Percentiles rank a stretch among this genome's conserved stretches.
phyloP scores from a whole-genome alignment of 176 grass and related monocot species.

The Ensete ventricosum region DNA sequence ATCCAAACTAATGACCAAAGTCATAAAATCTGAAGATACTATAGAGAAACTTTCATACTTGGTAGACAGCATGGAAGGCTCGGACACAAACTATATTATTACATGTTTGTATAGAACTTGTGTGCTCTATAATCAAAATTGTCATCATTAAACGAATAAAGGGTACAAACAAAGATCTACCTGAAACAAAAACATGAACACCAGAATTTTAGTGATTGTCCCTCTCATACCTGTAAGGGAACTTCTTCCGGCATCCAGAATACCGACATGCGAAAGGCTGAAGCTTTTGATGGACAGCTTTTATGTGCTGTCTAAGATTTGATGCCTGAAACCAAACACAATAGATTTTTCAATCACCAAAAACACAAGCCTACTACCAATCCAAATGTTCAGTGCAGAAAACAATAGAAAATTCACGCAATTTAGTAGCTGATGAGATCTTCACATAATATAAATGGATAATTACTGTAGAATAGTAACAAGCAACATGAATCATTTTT shows the following conservation, averaged over 20 bases:
- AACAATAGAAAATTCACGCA: neutral
- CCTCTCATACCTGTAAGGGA: conserved; percentile 52
- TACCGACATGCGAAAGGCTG: conserved; percentile 27
- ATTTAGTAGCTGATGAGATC: no score
- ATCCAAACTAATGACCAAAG: no score
- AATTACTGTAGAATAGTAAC: no score
- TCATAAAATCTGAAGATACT: no score
- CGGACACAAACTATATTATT: no score
- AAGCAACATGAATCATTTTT: no score
- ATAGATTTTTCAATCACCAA: neutral
- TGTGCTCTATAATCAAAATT: no score
- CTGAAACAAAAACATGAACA: conserved; percentile 32
- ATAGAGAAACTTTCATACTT: no score
- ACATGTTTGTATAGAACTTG: no score
- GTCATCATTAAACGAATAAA: no score
- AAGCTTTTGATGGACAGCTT: conserved; percentile 33
- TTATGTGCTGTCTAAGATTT: conserved; percentile 46
- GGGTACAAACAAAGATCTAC: neutral
- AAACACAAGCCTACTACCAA: neutral
- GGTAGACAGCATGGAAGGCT: no score
- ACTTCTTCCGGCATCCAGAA: conserved; percentile 23
- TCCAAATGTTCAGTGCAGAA: neutral
- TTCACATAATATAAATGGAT: no score
- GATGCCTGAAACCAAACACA: conserved; percentile 39
- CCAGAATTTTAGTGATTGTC: conserved; percentile 46